phyloP scores from a whole-genome alignment of 106 monocot species.

The Platanthera zijinensis region DNA sequence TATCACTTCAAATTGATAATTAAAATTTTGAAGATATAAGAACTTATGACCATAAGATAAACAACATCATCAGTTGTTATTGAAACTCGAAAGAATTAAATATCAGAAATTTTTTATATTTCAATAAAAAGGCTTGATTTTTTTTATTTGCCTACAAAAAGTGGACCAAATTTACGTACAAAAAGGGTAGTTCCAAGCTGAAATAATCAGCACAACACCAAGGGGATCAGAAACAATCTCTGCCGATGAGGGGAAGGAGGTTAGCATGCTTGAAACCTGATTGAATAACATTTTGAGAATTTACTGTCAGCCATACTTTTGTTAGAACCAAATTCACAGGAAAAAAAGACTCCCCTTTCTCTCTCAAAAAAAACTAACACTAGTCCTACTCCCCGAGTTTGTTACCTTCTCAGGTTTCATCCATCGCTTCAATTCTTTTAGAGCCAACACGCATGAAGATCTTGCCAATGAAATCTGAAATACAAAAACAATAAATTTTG shows the following conservation, averaged over 20 bases:
- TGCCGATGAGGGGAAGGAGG: slow-evolving; percentile 81
- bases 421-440: slow-evolving; percentile 61
- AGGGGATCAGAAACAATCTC: slow-evolving; percentile 76
- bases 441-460: slow-evolving; percentile 23
- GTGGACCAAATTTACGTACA: slow-evolving; percentile 33
- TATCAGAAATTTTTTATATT: neutral
- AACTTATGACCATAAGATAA: neutral
- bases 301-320: neutral
- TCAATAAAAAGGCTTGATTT: neutral
- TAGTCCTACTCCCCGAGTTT: neutral
- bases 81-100: neutral
- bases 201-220: slow-evolving; percentile 82
- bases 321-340: neutral
- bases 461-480: slow-evolving; percentile 57
- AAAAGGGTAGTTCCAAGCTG: slow-evolving; percentile 94
- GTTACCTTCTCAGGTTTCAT: slow-evolving; percentile 86
- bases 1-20: neutral
- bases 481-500: neutral
- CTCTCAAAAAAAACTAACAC: neutral
- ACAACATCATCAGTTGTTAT: neutral
- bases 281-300: neutral
- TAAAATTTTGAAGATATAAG: neutral
- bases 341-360: neutral
- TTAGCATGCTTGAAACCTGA: slow-evolving; percentile 46
- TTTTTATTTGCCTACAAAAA: neutral